Percentiles rank a stretch among this genome's conserved stretches.
phyloP scores from a whole-genome alignment of 257 asterid species.

The Solanum verrucosum region DNA sequence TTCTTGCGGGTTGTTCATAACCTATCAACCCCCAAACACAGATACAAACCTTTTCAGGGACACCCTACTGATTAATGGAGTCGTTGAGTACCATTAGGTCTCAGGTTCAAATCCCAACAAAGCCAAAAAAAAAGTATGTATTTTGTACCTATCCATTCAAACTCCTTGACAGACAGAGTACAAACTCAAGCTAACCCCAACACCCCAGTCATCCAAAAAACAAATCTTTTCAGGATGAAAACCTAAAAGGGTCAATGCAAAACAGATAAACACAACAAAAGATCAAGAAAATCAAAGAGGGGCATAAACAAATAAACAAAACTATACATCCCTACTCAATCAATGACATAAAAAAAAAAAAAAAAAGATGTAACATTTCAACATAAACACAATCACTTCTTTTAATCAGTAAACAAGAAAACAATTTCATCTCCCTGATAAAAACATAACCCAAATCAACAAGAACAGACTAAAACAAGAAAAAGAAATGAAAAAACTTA shows the following conservation, averaged over 20 bases:
- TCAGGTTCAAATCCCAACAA: neutral
- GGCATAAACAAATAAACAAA: neutral
- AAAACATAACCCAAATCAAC: neutral
- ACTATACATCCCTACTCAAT: neutral
- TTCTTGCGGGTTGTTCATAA: neutral
- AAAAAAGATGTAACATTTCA: neutral
- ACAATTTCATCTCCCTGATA: neutral
- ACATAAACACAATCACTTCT: neutral
- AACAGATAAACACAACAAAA: neutral
- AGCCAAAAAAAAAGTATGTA: neutral
- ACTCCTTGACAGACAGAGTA: neutral
- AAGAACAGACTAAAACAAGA: neutral
- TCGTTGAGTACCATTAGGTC: neutral
- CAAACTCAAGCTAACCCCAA: neutral
- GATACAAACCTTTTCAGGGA: neutral
- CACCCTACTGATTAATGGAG: neutral
- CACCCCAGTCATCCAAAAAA: neutral
- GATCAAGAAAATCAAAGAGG: neutral
- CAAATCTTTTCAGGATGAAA: neutral
- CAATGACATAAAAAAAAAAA: neutral
- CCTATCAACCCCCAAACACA: neutral
- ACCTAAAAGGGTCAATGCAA: neutral
- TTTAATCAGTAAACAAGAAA: neutral
- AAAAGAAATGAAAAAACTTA: neutral
- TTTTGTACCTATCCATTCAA: neutral